Percentiles rank a stretch among this genome's conserved stretches.
These are phyloP conservation scores for Debaryomyces hansenii DNA, from an alignment of 805 yeast genomes.

Conservation along the genomic window DNA sequence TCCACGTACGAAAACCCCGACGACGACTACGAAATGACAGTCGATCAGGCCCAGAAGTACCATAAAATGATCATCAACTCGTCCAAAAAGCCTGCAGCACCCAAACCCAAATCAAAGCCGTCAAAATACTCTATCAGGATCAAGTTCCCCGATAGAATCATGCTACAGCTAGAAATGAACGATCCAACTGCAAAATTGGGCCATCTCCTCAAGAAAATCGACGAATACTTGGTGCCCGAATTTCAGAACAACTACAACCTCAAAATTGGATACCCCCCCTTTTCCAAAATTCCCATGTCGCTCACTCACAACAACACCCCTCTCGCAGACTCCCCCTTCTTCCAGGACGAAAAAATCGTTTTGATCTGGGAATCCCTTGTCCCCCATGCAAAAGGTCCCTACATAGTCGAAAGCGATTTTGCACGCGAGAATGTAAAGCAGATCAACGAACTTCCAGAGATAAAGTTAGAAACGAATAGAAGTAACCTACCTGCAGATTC, in stretches of 20 bases:
- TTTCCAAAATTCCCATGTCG: conserved; percentile 24
- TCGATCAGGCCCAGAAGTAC: conserved; percentile 37
- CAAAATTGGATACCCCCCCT: conserved; percentile 41
- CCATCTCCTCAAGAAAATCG: conserved; percentile 35
- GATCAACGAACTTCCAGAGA: conserved; percentile 34
- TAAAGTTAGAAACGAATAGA: conserved; percentile 32
- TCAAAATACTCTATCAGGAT: conserved; percentile 30
- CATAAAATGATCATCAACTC: conserved; percentile 33
- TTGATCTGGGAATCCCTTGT: conserved; percentile 35
- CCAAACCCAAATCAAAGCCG: conserved; percentile 14
- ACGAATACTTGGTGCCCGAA: conserved; percentile 27
- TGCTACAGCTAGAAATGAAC: conserved; percentile 34
- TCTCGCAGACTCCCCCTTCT: conserved; percentile 28
- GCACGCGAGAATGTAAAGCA: conserved; percentile 16
- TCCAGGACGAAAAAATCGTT: conserved; percentile 28
- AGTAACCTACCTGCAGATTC: conserved; percentile 30
- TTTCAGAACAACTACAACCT: conserved; percentile 29
- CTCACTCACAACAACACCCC: conserved; percentile 26
- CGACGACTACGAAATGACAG: conserved; percentile 40
- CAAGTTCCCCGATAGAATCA: conserved; percentile 38
- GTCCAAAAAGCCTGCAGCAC: conserved; percentile 11
- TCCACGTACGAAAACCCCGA: conserved; percentile 39
- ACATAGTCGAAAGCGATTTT: conserved; percentile 15
- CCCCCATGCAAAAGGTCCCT: conserved; percentile 23
- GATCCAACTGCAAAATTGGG: conserved; percentile 31